Base-by-base conservation (phyloP, 2,329 filamentous ascomycete genomes). In the Colletotrichum australisinense region DNA sequence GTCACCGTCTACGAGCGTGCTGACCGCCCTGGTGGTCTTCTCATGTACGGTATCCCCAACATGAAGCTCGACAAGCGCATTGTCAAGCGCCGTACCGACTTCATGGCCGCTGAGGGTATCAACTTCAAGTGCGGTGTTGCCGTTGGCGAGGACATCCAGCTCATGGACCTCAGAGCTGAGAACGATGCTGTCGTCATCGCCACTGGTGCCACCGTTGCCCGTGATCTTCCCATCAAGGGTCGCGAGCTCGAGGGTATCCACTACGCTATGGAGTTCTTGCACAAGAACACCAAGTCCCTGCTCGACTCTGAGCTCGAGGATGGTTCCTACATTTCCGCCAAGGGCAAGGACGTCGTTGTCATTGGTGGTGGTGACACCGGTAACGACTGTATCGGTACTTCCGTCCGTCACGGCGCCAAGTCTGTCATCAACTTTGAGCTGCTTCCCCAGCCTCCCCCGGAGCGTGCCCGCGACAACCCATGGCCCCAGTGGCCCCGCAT, bases 11-110 rank as follows among this genome's bases (percentile, higher is more conserved):
- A 97, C 80, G 96, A 98, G 88, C 94, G 96, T 76, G 91, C 95
- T 73, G 96, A 98, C 81, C 94, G 96, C 76, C 87, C 93, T 71
- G 96, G 96, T 85, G 96, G 96, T 83, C 88, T 98, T 68, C 90
- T 98, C 79, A 98, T 98, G 96, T 98, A 98, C 81, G 96, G 96
- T 77, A 98, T 98, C 77, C 96, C 96, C 77, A 98, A 98, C 88
- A 98, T 98, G 96, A 98, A 98, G 88, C 93, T 98, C 55, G 96
- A 98, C 87, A 98, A 98, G 90, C 95, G 95, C 81, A 92, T 98
- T 76, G 96, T 98, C 74, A 96, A 98, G 88, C 94, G 96, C 65
- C 94, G 96, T 83, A 95, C 97, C 62, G 94, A 98, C 84, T 95
- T 98, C 84, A 96, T 98, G 94, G 94, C 93, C 67, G 90, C 92